Conservation (phyloP, 108 stramenopile species). For the Nannochloropsis granulata region DNA sequence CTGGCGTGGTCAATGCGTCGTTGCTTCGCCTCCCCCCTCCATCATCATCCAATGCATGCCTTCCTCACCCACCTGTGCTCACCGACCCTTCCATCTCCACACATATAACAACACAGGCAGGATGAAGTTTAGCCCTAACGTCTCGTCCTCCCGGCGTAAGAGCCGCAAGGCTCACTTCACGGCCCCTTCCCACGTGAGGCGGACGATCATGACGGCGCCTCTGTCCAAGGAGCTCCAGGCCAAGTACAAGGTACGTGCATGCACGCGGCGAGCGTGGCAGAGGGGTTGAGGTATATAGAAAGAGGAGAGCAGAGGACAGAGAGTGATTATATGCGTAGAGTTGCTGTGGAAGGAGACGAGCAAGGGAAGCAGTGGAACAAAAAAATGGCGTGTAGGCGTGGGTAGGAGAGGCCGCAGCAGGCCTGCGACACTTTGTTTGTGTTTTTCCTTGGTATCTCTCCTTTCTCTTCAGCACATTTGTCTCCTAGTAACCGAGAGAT, state of each 20-base stretch:
- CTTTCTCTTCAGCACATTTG: too few species aligned
- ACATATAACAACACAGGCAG: background rate
- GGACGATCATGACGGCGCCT: slow-evolving; percentile 85
- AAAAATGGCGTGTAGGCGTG: too few species aligned
- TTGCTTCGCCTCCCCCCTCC: background rate
- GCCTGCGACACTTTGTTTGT: too few species aligned
- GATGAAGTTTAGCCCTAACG: slow-evolving; percentile 48
- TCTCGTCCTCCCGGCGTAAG: slow-evolving; percentile 88
- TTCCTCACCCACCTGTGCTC: background rate
- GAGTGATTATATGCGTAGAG: too few species aligned
- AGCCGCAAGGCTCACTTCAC: slow-evolving; percentile 96
- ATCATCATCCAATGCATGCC: background rate
- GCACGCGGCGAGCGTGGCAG: too few species aligned
- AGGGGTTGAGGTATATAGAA: too few species aligned
- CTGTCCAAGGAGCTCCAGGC: slow-evolving; percentile 95
- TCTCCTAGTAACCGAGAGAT: too few species aligned
- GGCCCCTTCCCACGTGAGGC: slow-evolving; percentile 73
- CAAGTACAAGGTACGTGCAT: slow-evolving; percentile 60
- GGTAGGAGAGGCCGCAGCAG: too few species aligned
- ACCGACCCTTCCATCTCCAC: background rate
- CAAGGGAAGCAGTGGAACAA: too few species aligned
- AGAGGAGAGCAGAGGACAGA: too few species aligned
- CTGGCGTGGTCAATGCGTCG: background rate
- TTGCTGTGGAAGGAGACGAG: too few species aligned
- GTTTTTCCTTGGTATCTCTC: too few species aligned